Conservation (phyloP, 176 grass and related monocot species). For the Hsuehochloa calcarea region DNA sequence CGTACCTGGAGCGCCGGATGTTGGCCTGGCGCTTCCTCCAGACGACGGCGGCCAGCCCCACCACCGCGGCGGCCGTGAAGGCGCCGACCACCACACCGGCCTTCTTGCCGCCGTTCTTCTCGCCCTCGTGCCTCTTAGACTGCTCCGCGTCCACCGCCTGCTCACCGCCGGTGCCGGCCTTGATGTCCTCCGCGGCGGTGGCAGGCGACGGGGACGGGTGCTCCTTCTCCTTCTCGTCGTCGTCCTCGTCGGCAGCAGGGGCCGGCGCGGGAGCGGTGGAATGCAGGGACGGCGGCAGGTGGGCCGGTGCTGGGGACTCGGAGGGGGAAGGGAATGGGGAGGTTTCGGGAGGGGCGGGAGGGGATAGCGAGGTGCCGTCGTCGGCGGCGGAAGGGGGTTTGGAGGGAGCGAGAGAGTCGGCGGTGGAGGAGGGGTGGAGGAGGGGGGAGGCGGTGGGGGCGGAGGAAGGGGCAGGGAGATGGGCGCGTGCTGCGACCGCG, state of each 20-base stretch:
- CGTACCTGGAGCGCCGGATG: conserved; percentile 77
- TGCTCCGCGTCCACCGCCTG: neutral
- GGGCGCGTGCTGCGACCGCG: neutral
- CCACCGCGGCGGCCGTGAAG: conserved; percentile 47
- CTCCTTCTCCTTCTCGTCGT: neutral
- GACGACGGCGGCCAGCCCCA: conserved; percentile 42
- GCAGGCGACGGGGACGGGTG: conserved; percentile 31
- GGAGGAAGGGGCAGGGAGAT: conserved; percentile 16
- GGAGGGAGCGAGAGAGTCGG: neutral
- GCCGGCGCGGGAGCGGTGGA: neutral
- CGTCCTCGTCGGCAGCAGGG: neutral
- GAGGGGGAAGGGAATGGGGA: neutral
- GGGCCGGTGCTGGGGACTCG: neutral
- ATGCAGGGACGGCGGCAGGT: neutral
- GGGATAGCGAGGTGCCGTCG: neutral
- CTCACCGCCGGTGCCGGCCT: neutral
- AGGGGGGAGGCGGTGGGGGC: neutral
- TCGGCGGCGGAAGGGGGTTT: neutral
- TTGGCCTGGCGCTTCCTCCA: conserved; percentile 77
- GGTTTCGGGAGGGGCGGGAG: neutral
- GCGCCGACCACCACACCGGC: conserved; percentile 53
- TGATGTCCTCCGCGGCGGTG: conserved; percentile 12
- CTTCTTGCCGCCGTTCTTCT: conserved; percentile 56
- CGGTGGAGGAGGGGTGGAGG: neutral
- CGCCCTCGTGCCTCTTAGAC: neutral